These are phyloP conservation scores for Phaffomyces antillensis DNA, from an alignment of 805 yeast species.

Conservation along the genomic window DNA sequence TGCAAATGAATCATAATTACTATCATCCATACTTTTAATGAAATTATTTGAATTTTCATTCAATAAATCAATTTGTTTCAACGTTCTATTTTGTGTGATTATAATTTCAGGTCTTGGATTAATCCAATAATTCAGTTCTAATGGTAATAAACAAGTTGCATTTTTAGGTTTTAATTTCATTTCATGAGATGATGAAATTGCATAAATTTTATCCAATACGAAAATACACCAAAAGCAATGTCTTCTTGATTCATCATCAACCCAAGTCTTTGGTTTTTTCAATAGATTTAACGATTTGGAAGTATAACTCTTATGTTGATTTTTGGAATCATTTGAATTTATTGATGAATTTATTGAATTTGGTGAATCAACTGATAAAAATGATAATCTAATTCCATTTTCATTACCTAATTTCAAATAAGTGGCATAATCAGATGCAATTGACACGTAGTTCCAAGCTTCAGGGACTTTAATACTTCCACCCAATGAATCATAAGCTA, in stretches of 20 bases:
- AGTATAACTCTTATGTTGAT: conserved; percentile 12
- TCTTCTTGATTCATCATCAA: conserved; percentile 22
- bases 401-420: conserved; percentile 18
- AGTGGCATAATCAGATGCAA: conserved; percentile 21
- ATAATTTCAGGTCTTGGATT: not conserved
- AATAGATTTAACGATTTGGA: conserved; percentile 15
- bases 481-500: conserved; percentile 19
- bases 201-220: conserved; percentile 18
- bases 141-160: conserved; percentile 15
- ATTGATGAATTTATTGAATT: conserved; percentile 9
- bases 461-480: conserved; percentile 21
- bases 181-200: conserved; percentile 20
- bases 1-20: conserved; percentile 17
- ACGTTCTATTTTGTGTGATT: conserved; percentile 3
- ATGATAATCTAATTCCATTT: conserved; percentile 6
- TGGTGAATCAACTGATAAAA: conserved; percentile 15
- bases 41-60: not conserved
- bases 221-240: conserved; percentile 22
- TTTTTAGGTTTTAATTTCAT: conserved; percentile 16
- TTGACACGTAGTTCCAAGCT: conserved; percentile 22
- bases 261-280: conserved; percentile 17
- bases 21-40: conserved; percentile 1
- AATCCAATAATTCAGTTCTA: conserved; percentile 14
- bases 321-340: conserved; percentile 12
- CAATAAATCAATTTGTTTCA: conserved; percentile 3